Evolutionary conservation across 345 rosid genomes (phyloP).

Genomic region (Hypericum perforatum): DNA sequence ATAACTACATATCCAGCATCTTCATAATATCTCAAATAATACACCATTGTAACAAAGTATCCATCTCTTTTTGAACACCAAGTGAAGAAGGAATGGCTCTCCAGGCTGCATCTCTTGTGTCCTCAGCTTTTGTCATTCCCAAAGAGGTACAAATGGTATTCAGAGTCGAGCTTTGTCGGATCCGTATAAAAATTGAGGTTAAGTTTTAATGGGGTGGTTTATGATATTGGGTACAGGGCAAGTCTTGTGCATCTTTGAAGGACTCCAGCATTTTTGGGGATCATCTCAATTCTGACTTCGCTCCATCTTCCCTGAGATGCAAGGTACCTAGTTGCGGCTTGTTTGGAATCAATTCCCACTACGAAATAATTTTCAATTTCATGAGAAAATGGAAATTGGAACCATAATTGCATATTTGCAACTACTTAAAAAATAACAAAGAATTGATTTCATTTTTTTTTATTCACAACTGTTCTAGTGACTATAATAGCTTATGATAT

Average conservation of each 20-base stretch:
- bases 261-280: conserved; percentile 74
- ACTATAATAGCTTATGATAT: no score
- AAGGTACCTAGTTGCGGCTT: conserved; percentile 32
- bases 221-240: conserved; percentile 39
- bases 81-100: conserved; percentile 41
- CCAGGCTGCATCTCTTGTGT: conserved; percentile 64
- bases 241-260: conserved; percentile 42
- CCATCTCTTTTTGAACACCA: not conserved
- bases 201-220: conserved; percentile 4
- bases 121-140: conserved; percentile 46
- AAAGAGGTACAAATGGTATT: conserved; percentile 44
- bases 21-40: conserved; percentile 14
- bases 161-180: not conserved
- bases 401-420: no score
- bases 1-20: conserved; percentile 12
- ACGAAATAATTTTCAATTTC: no score
- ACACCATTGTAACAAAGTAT: not conserved
- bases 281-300: conserved; percentile 40
- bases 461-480: no score
- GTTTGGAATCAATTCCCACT: no score
- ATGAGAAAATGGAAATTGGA: no score
- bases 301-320: conserved; percentile 44
- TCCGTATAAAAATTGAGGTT: not conserved
- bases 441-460: no score
- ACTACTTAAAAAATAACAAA: no score